Conservation (phyloP, 495 filamentous ascomycete genomes). For the Penicillium daleae region DNA sequence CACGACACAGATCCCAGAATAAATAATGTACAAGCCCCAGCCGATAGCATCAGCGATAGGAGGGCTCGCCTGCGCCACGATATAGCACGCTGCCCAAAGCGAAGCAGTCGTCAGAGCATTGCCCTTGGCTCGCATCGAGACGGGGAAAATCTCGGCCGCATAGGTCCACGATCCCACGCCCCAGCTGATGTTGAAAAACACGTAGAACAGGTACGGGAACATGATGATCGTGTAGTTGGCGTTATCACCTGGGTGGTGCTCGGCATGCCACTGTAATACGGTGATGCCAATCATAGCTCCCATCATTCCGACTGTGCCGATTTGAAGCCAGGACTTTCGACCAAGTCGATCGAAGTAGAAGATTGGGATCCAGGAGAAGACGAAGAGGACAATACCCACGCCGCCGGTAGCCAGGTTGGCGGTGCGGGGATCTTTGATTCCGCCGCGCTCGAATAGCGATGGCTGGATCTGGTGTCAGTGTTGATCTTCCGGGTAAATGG, state of each 20-base stretch:
- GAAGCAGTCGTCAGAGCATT: slow-evolving; percentile 33
- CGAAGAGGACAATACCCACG: not conserved
- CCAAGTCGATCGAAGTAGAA: not conserved
- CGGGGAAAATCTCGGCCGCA: slow-evolving; percentile 1
- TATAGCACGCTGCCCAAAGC: slow-evolving; percentile 40
- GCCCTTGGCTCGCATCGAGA: slow-evolving; percentile 34
- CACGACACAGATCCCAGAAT: not conserved
- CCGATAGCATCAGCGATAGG: slow-evolving; percentile 54
- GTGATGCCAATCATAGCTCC: not conserved
- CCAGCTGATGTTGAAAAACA: not conserved
- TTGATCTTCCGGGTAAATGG: not conserved
- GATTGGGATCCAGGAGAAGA: not conserved
- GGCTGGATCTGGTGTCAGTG: not conserved
- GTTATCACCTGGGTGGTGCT: not conserved
- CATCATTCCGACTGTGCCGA: not conserved
- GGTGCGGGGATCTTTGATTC: not conserved
- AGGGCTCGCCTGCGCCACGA: slow-evolving; percentile 71
- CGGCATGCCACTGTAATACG: not conserved
- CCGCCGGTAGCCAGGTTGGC: not conserved
- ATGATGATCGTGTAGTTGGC: not conserved
- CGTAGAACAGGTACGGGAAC: not conserved
- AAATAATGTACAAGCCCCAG: not conserved
- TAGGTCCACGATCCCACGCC: not conserved
- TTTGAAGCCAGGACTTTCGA: not conserved
- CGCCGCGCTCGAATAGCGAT: not conserved